These are phyloP conservation scores for Panicum virgatum DNA, from an alignment of 202 grass and related monocot genomes.

Conservation along the genomic window DNA sequence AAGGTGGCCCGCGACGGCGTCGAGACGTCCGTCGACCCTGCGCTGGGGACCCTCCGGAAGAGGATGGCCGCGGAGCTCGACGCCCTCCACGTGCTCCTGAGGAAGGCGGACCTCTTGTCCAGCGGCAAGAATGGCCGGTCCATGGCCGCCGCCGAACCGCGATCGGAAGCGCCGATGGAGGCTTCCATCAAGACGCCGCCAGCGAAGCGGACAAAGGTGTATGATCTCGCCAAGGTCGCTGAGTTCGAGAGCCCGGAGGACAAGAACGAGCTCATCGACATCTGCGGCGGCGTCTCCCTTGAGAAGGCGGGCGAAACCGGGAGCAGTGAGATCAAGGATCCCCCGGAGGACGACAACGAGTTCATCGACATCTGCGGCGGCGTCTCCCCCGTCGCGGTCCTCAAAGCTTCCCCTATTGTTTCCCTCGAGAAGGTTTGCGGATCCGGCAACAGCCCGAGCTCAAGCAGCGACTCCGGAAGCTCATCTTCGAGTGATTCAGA, in stretches of 20 bases:
- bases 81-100: neutral
- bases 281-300: neutral
- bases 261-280: neutral
- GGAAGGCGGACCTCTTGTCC: neutral
- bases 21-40: neutral
- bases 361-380: neutral
- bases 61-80: constrained; percentile 34
- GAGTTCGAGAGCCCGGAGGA: neutral
- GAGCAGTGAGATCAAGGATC: neutral
- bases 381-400: too few species aligned
- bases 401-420: too few species aligned
- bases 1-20: neutral
- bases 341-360: neutral
- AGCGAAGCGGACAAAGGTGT: neutral
- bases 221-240: neutral
- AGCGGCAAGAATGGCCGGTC: neutral
- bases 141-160: neutral
- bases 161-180: neutral
- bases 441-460: neutral
- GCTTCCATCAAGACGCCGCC: neutral
- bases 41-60: neutral
- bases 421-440: neutral
- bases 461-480: neutral
- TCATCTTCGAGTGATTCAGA: neutral
- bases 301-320: neutral